Evolutionary conservation across 2,329 filamentous ascomycete genomes (phyloP).

Genomic region (Diaporthe helianthi): DNA sequence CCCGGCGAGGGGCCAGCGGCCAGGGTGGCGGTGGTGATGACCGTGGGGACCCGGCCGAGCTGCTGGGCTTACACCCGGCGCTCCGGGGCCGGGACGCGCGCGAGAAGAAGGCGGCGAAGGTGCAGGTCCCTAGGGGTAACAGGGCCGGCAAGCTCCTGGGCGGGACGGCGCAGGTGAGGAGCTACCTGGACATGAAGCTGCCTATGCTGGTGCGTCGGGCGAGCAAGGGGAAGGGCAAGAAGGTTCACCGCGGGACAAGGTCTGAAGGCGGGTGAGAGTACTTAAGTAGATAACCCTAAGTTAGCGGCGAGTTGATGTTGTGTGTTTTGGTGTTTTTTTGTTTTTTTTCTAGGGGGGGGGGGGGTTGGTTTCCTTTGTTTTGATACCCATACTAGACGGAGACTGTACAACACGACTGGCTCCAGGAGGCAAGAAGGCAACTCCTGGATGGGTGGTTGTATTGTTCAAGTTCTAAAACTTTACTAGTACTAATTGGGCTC

Average conservation of each 20-base stretch:
- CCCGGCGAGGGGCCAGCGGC: too few relatives aligned
- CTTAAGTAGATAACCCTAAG: too few relatives aligned
- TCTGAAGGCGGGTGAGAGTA: neutral
- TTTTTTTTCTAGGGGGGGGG: too few relatives aligned
- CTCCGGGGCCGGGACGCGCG: conserved; percentile 16
- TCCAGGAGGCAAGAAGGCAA: too few relatives aligned
- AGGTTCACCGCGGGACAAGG: neutral
- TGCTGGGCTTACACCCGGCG: conserved; percentile 3
- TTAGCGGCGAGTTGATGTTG: neutral
- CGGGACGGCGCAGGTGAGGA: conserved; percentile 3
- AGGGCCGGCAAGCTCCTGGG: neutral
- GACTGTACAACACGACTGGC: too few relatives aligned
- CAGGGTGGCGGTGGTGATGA: neutral
- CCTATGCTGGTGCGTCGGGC: conserved; percentile 1
- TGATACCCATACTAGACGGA: conserved; percentile 12
- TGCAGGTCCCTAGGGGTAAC: neutral
- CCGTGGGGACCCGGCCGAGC: neutral
- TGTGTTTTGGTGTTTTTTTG: neutral
- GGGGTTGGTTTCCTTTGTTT: too few relatives aligned
- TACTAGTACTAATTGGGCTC: too few relatives aligned
- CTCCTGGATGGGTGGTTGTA: too few relatives aligned
- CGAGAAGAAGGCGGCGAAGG: conserved; percentile 12
- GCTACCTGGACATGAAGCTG: conserved; percentile 15
- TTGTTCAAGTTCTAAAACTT: too few relatives aligned
- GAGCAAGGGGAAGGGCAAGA: conserved; percentile 5